Evolutionary conservation across 306 rosid genomes (phyloP).

Genomic region (Hippophae gyantsensis): DNA sequence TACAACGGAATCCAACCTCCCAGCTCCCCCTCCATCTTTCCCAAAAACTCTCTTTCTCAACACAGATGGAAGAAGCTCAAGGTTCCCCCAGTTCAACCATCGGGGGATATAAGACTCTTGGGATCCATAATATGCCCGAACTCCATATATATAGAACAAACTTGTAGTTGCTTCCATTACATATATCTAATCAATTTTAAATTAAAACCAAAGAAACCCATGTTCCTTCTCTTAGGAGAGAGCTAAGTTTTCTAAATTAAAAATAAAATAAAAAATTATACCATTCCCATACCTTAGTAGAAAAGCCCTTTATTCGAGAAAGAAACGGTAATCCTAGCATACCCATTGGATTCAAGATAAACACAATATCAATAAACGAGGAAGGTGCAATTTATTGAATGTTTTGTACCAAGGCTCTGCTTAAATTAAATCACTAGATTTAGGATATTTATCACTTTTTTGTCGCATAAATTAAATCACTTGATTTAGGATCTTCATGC

Average conservation of each 20-base stretch:
- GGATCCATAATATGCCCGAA: slow-evolving; percentile 63
- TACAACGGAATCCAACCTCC: slow-evolving; percentile 75
- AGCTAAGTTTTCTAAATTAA: background rate
- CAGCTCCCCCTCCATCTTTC: slow-evolving; percentile 50
- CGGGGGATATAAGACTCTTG: slow-evolving; percentile 38
- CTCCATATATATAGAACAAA: slow-evolving; percentile 66
- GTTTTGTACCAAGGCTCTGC: slow-evolving; percentile 57
- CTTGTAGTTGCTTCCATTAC: too few species aligned
- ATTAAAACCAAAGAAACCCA: slow-evolving; percentile 8
- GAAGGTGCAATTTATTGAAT: slow-evolving; percentile 39
- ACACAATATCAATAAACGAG: slow-evolving; percentile 54
- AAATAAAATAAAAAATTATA: background rate
- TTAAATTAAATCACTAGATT: slow-evolving; percentile 32
- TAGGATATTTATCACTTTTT: slow-evolving; percentile 41
- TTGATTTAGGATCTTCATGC: too few species aligned
- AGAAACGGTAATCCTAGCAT: slow-evolving; percentile 76
- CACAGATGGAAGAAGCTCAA: slow-evolving; percentile 42
- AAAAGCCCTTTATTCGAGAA: slow-evolving; percentile 51
- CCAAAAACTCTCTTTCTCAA: slow-evolving; percentile 56
- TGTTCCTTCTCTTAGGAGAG: background rate
- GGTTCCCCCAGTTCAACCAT: slow-evolving; percentile 62
- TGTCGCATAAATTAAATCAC: slow-evolving; percentile 14
- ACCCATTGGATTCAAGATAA: slow-evolving; percentile 82
- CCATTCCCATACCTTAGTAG: slow-evolving; percentile 40
- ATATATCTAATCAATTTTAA: slow-evolving; percentile 49